Base-by-base conservation (phyloP, 805 yeast species). In the Wickerhamomyces subpelliculosus region DNA sequence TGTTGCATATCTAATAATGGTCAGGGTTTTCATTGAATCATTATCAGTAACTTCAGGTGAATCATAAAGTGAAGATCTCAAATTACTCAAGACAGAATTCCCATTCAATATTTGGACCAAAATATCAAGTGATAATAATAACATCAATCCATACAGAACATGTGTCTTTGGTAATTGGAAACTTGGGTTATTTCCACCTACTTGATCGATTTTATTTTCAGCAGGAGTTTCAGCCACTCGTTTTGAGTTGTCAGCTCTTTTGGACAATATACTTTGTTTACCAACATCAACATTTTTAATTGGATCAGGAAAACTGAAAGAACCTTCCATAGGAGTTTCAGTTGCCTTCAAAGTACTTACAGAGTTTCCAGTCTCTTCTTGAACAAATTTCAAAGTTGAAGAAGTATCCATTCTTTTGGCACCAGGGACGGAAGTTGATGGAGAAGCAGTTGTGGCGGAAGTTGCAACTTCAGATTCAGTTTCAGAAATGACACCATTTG, bases 401-500 rank as follows among this genome's bases (percentile, higher is more conserved):
- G 39, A 14, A 8, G 10, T 11, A 27, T 17, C 28, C 31, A 21
- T 20, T 19, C 19, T 27, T 16, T n/a, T 27, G 5, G n/a, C 11
- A 8, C 7, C n/a, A 13, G 16, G 11, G 12, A 13, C 16, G 27
- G 14, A 16, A 25, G 4, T 8, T 8, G 28, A 26, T n/a, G 17
- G 12, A 8, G 29, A 27, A 27, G 29, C 19, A 12, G n/a, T 16
- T 4, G 21, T n/a, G 4, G 10, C 22, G 4, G 22, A 5, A 4
- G 18, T 25, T 8, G 27, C 22, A 11, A 14, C 9, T 11, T 13
- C 22, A 12, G 13, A 21, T 10, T 45, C 49, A 11, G 47, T 46
- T 22, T 48, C 55, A 12, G 54, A 45, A 14, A 43, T 36, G 23
- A 46, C 35, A 12, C 39, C 49, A 13, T 33, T 30, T 4, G 20